phyloP scores from a whole-genome alignment of 495 filamentous ascomycete genomes.

The Corynascus novoguineensis region DNA sequence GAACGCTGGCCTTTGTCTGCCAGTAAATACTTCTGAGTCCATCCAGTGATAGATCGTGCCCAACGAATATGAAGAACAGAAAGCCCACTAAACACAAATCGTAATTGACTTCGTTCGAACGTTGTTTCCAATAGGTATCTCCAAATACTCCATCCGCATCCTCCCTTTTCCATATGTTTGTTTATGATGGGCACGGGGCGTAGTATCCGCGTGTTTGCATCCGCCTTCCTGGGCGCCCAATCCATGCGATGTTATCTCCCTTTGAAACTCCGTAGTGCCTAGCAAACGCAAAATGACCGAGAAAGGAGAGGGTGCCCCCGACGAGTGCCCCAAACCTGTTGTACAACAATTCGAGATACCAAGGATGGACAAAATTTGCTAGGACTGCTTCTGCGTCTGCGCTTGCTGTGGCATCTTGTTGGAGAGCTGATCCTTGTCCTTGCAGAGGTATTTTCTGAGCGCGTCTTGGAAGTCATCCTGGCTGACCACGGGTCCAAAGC shows the following conservation, averaged over 20 bases:
- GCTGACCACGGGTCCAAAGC: slow-evolving; percentile 84
- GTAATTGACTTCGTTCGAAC: neutral
- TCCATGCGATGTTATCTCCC: neutral
- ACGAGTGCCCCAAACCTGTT: slow-evolving; percentile 1
- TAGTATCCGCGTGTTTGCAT: neutral
- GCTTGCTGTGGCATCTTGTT: neutral
- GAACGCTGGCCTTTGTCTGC: neutral
- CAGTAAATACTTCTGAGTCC: neutral
- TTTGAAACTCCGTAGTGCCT: neutral
- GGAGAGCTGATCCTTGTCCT: neutral
- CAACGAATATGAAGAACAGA: neutral
- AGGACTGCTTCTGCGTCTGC: neutral
- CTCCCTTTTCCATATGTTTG: neutral
- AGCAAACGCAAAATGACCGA: neutral
- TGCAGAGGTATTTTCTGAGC: slow-evolving; percentile 53
- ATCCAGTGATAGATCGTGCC: neutral
- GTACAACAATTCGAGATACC: slow-evolving; percentile 1
- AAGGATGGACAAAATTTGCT: neutral
- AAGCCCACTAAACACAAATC: neutral
- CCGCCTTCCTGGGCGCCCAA: neutral
- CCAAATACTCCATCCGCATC: neutral
- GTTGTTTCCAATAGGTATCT: slow-evolving; percentile 2
- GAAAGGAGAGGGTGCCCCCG: neutral
- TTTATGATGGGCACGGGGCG: neutral
- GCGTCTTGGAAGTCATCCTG: slow-evolving; percentile 82